These are phyloP conservation scores for Geotrichum aggregatum DNA, from an alignment of 1,139 yeast species.

Conservation along the genomic window DNA sequence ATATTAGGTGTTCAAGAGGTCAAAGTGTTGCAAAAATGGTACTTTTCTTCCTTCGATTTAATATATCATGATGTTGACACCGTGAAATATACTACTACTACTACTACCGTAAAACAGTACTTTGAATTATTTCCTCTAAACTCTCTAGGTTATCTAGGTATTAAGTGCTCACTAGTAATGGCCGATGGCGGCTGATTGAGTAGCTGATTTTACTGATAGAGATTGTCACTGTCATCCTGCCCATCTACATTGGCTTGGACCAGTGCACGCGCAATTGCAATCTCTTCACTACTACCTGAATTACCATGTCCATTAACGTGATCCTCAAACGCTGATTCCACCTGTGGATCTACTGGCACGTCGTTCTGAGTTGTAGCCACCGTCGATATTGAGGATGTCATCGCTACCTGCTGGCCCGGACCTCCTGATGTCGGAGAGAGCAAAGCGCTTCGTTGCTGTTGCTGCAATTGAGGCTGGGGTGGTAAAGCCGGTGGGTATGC, in stretches of 20 bases:
- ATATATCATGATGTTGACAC: too few species aligned
- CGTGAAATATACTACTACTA: too few species aligned
- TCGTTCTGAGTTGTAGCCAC: conserved; percentile 23
- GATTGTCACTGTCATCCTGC: background rate
- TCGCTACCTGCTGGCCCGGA: conserved; percentile 4
- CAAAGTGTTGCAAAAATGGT: too few species aligned
- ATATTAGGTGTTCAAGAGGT: too few species aligned
- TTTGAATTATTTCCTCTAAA: too few species aligned
- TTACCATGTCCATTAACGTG: conserved; percentile 16
- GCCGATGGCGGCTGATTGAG: too few species aligned
- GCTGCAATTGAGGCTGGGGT: conserved; percentile 25
- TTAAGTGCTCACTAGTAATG: too few species aligned
- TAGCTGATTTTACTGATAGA: background rate
- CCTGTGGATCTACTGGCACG: conserved; percentile 59
- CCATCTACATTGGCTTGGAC: conserved; percentile 49
- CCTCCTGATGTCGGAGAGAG: conserved; percentile 23
- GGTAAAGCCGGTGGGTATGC: conserved; percentile 25
- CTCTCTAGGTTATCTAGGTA: too few species aligned
- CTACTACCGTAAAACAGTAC: too few species aligned
- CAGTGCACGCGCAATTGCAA: conserved; percentile 62
- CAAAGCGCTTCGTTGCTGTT: conserved; percentile 4
- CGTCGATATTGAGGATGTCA: too few species aligned
- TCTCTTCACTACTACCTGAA: conserved; percentile 45
- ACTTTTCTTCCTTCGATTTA: too few species aligned
- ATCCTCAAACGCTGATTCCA: conserved; percentile 49